phyloP scores from a whole-genome alignment of 2,329 filamentous ascomycete species.

The Cladosporium colombiae region DNA sequence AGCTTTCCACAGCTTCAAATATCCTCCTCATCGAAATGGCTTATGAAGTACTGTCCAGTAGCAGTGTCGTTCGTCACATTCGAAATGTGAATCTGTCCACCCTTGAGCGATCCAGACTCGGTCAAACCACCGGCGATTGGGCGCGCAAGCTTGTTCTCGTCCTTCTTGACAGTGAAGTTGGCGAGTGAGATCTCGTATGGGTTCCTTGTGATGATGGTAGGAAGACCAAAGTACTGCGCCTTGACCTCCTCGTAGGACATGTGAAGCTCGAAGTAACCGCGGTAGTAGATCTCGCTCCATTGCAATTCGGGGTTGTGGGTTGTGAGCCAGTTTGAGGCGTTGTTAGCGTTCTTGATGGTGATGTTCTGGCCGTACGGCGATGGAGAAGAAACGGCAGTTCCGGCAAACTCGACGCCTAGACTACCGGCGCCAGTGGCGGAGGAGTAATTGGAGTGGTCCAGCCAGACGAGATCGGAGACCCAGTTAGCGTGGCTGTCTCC shows the following conservation, averaged over 20 bases:
- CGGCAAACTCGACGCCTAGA: slow-evolving; percentile 57
- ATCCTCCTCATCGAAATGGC: slow-evolving; percentile 25
- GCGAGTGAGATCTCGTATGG: slow-evolving; percentile 66
- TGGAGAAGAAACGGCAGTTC: slow-evolving; percentile 64
- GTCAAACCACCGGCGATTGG: slow-evolving; percentile 53
- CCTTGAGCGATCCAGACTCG: slow-evolving; percentile 59
- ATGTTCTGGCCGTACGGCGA: slow-evolving; percentile 62
- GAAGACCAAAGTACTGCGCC: slow-evolving; percentile 66
- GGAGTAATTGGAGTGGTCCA: slow-evolving; percentile 33
- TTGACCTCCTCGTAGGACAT: slow-evolving; percentile 58
- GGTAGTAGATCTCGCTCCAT: slow-evolving; percentile 73
- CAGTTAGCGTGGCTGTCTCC: slow-evolving; percentile 71
- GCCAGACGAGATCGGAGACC: slow-evolving; percentile 49
- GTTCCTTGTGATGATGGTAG: slow-evolving; percentile 61
- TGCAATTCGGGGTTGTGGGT: slow-evolving; percentile 63
- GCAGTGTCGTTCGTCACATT: slow-evolving; percentile 40
- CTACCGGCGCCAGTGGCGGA: slow-evolving; percentile 40
- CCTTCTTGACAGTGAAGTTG: slow-evolving; percentile 67
- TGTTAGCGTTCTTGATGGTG: slow-evolving; percentile 54
- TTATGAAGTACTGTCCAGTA: slow-evolving; percentile 34
- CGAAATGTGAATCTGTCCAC: slow-evolving; percentile 42
- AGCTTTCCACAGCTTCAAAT: background rate
- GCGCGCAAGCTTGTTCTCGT: slow-evolving; percentile 59
- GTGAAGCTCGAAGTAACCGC: slow-evolving; percentile 69
- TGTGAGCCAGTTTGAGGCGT: slow-evolving; percentile 48